Conservation (phyloP, 1,284 basidiomycete species). For the Ceratobasidium sp. region DNA sequence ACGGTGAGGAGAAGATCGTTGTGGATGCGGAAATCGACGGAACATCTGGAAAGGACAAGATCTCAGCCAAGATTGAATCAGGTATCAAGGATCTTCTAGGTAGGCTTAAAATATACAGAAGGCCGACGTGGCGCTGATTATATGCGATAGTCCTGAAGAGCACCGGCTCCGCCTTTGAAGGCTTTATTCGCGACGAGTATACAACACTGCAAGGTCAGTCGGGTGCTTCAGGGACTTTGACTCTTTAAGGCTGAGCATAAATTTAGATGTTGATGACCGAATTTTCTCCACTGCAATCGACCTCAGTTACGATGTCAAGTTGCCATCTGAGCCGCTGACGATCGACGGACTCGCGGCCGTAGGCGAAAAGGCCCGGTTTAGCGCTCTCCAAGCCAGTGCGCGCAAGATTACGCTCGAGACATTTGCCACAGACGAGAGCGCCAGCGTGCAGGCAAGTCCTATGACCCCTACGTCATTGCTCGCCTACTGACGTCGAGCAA, state of each 20-base stretch:
- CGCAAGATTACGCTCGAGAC: constrained; percentile 77
- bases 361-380: constrained; percentile 68
- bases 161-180: constrained; percentile 85
- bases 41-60: constrained; percentile 65
- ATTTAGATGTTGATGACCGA: constrained; percentile 76
- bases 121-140: constrained; percentile 29
- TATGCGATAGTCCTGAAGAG: constrained; percentile 81
- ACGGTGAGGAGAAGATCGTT: constrained; percentile 89
- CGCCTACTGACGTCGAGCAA: constrained; percentile 28
- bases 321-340: constrained; percentile 61
- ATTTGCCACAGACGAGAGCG: constrained; percentile 89
- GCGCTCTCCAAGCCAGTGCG: constrained; percentile 66
- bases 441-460: constrained; percentile 82
- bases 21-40: constrained; percentile 74
- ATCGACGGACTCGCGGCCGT: constrained; percentile 61
- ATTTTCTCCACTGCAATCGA: constrained; percentile 89
- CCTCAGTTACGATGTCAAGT: constrained; percentile 71
- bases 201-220: constrained; percentile 75
- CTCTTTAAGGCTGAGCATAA: constrained; percentile 2
- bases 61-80: constrained; percentile 69
- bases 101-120: too few relatives aligned
- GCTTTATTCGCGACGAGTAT: constrained; percentile 87
- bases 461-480: constrained; percentile 22
- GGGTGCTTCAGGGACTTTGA: not conserved
- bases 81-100: constrained; percentile 84